Percentiles rank a stretch among this genome's conserved stretches.
Evolutionary conservation across 2,329 filamentous ascomycete species (phyloP).

Genomic region (Fusarium irregulare): DNA sequence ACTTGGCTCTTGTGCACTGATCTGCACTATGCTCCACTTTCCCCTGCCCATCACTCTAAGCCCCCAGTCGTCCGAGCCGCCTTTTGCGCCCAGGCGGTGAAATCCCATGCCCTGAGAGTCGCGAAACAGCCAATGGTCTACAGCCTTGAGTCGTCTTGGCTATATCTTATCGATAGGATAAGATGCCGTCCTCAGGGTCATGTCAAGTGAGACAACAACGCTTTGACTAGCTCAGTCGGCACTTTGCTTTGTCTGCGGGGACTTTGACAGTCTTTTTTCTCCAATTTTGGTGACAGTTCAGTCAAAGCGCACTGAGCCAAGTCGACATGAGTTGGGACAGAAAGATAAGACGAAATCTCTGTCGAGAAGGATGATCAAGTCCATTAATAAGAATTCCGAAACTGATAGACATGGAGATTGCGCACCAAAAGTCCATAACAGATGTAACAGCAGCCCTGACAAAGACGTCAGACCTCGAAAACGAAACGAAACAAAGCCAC

Average conservation of each 20-base stretch:
- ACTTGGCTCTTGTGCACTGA: not conserved
- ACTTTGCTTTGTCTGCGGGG: not conserved
- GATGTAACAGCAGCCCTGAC: conserved; percentile 1
- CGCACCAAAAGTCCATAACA: not conserved
- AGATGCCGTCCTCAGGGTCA: not conserved
- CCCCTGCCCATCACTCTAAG: conserved; percentile 8
- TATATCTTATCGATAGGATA: conserved; percentile 1
- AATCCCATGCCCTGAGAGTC: not conserved
- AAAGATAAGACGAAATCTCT: not conserved
- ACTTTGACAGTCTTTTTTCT: not conserved
- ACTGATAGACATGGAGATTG: not conserved
- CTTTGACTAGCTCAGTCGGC: not conserved
- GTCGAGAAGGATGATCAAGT: not conserved
- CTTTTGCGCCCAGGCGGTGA: conserved; percentile 19
- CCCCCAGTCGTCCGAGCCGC: not conserved
- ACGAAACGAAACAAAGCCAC: conserved; percentile 9
- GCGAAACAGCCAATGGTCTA: not conserved
- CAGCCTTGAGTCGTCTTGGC: not conserved
- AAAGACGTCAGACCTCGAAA: not conserved
- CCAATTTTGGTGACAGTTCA: not conserved
- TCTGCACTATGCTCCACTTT: not conserved
- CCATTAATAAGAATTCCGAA: not conserved
- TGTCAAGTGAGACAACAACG: not conserved
- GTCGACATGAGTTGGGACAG: not conserved
- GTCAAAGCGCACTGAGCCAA: not conserved